phyloP scores from a whole-genome alignment of 306 rosid genomes.

The Neltuma alba region DNA sequence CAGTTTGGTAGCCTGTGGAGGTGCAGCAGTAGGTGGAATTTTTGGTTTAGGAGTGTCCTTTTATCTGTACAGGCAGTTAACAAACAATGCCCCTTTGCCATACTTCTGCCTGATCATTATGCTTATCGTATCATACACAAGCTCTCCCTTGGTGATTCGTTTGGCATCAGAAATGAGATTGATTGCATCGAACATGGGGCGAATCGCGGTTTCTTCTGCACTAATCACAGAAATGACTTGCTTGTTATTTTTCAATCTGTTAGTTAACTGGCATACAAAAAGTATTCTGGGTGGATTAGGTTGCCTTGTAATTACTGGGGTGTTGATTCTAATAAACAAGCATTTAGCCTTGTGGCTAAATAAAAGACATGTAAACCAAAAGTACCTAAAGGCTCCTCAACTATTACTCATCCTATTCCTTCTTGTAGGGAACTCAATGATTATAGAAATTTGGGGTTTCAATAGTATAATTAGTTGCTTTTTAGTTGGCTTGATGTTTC shows the following conservation, averaged over 20 bases:
- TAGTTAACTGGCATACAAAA: constrained; percentile 33
- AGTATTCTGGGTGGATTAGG: constrained; percentile 13
- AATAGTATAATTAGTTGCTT: constrained; percentile 72
- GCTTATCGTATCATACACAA: constrained; percentile 66
- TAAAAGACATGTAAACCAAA: constrained; percentile 53
- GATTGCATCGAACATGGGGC: constrained; percentile 62
- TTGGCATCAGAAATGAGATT: constrained; percentile 69
- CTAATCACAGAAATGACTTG: constrained; percentile 69
- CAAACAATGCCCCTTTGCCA: neutral
- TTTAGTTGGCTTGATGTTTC: constrained; percentile 62
- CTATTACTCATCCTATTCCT: constrained; percentile 58
- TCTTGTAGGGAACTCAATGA: constrained; percentile 60
- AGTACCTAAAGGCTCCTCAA: constrained; percentile 75
- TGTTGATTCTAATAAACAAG: constrained; percentile 40
- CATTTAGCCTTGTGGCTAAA: constrained; percentile 71
- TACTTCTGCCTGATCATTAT: constrained; percentile 46
- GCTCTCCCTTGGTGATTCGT: constrained; percentile 85
- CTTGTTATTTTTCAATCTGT: constrained; percentile 51
- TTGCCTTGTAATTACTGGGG: neutral
- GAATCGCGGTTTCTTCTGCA: constrained; percentile 61
- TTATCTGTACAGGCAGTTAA: constrained; percentile 48
- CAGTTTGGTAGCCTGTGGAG: constrained; percentile 56
- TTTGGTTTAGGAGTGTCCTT: constrained; percentile 66
- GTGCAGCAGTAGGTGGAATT: constrained; percentile 45
- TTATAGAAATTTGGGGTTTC: constrained; percentile 56